phyloP scores from a whole-genome alignment of 306 rosid genomes.

The Quercus robur region DNA sequence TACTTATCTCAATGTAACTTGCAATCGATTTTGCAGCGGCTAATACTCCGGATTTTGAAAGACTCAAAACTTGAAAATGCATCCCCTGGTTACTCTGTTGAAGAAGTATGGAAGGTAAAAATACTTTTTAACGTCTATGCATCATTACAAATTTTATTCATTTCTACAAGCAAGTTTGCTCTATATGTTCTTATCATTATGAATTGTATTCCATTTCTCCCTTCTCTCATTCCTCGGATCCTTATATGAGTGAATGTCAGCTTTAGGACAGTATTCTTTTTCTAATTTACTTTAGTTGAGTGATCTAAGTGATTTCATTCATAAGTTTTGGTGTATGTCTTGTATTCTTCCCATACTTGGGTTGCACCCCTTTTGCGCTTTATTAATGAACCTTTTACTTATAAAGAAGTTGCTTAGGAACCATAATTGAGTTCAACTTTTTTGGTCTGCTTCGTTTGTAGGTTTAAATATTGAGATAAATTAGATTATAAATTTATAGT shows the following conservation, averaged over 20 bases:
- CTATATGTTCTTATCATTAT: background rate
- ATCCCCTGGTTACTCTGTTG: conserved; percentile 25
- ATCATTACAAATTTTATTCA: background rate
- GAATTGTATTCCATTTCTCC: no score
- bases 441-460: background rate
- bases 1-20: conserved; percentile 1
- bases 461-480: background rate
- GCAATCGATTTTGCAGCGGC: conserved; percentile 49
- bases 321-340: no score
- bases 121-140: background rate
- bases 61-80: conserved; percentile 24
- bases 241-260: no score
- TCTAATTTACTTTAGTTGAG: no score
- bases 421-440: background rate
- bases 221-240: no score
- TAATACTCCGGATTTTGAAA: conserved; percentile 50
- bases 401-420: background rate
- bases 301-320: no score
- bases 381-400: no score
- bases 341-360: no score
- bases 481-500: background rate
- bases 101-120: conserved; percentile 62
- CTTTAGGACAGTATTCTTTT: no score
- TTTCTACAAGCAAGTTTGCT: background rate
- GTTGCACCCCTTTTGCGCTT: no score